These are phyloP conservation scores for Chara braunii DNA, from an alignment of 139 green algal species.

Conservation along the genomic window DNA sequence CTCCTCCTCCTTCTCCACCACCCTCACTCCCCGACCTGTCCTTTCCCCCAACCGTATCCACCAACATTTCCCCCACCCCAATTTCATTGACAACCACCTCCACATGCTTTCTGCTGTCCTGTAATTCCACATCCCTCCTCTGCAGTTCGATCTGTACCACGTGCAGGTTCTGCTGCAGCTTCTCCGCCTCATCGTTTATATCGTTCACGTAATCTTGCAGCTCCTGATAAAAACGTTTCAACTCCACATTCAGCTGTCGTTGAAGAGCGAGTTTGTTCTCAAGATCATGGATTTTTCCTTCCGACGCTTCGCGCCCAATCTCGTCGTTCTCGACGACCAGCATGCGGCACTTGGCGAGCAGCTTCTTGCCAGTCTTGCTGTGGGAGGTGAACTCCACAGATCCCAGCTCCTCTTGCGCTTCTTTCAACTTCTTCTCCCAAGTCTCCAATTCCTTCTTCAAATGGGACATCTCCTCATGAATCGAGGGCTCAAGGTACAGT, in stretches of 20 bases:
- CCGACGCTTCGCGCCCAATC: conserved; percentile 59
- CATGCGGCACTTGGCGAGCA: conserved; percentile 69
- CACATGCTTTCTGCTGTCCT: too few species aligned
- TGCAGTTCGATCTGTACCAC: conserved; percentile 22
- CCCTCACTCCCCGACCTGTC: too few species aligned
- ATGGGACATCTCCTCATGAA: conserved; percentile 55
- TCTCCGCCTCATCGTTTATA: conserved; percentile 37
- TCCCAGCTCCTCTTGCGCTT: conserved; percentile 58
- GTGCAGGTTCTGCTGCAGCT: conserved; percentile 25
- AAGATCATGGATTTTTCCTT: conserved; percentile 52
- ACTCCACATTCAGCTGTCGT: conserved; percentile 40
- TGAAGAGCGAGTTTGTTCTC: conserved; percentile 41
- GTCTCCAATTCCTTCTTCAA: conserved; percentile 52
- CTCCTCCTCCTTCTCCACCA: too few species aligned
- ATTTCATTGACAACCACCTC: too few species aligned
- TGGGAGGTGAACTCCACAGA: conserved; percentile 62
- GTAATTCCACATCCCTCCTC: conserved; percentile 6
- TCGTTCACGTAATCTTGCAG: conserved; percentile 40
- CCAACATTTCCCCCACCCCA: too few species aligned
- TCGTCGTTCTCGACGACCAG: conserved; percentile 75
- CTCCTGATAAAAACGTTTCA: conserved; percentile 31
- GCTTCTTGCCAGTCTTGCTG: conserved; percentile 61
- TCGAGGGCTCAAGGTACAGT: conserved; percentile 63
- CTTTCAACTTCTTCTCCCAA: conserved; percentile 48
- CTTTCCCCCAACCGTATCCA: too few species aligned